Evolutionary conservation across 2,329 filamentous ascomycete species (phyloP).

Genomic region (Emydomyces testavorans): DNA sequence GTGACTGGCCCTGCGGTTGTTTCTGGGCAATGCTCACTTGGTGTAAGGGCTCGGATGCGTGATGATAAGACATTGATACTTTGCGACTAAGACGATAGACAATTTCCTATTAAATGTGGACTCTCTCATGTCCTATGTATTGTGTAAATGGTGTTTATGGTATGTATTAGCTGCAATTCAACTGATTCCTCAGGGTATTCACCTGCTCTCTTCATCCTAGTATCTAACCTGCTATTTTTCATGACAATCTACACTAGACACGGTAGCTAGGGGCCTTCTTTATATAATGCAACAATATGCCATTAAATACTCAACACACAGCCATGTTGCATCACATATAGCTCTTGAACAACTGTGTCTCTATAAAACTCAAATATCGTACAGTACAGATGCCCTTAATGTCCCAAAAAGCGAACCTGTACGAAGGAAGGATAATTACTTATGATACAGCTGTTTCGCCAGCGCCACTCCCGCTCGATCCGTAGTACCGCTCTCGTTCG

Average conservation of each 20-base stretch:
- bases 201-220: too few species aligned
- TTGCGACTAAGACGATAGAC: constrained; percentile 22
- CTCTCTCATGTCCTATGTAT: not conserved
- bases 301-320: too few species aligned
- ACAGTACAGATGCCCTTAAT: constrained; percentile 2
- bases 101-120: not conserved
- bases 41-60: constrained; percentile 53
- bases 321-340: too few species aligned
- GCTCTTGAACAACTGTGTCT: too few species aligned
- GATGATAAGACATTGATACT: constrained; percentile 60
- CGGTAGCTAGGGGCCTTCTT: too few species aligned
- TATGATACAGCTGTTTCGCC: constrained; percentile 10
- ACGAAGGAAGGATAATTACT: not conserved
- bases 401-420: not conserved
- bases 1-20: constrained; percentile 63
- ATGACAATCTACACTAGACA: too few species aligned
- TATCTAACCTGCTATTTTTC: too few species aligned
- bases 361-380: constrained; percentile 3
- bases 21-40: constrained; percentile 52
- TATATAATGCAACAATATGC: too few species aligned
- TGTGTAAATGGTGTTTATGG: not conserved
- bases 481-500: not conserved
- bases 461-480: constrained; percentile 3
- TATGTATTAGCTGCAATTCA: too few species aligned
- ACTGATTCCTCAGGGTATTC: too few species aligned